These are phyloP conservation scores for Lycium ferocissimum DNA, from an alignment of 257 asterid genomes.

Conservation along the genomic window DNA sequence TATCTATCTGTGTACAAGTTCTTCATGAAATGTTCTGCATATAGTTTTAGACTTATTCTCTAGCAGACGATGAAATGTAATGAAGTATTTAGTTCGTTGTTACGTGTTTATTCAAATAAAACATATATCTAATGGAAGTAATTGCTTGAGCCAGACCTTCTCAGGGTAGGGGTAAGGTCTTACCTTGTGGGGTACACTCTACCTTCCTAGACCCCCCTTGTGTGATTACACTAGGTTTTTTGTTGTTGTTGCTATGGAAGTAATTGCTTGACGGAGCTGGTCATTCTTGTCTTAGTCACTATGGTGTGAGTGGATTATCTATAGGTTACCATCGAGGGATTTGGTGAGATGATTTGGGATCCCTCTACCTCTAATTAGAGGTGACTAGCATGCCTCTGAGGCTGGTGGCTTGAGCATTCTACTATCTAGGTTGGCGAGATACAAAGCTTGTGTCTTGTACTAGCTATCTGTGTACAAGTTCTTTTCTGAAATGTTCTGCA, in stretches of 20 bases:
- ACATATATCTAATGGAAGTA: not conserved
- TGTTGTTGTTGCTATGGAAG: not conserved
- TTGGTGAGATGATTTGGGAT: conserved; percentile 18
- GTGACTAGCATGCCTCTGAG: too few species aligned
- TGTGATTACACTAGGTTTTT: too few species aligned
- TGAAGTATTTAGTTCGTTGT: not conserved
- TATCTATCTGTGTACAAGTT: too few species aligned
- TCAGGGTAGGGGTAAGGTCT: not conserved
- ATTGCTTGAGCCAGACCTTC: not conserved
- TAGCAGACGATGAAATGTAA: not conserved
- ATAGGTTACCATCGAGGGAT: not conserved
- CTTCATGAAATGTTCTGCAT: not conserved
- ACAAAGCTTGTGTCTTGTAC: not conserved
- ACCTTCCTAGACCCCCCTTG: too few species aligned
- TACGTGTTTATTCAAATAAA: not conserved
- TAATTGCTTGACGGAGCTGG: not conserved
- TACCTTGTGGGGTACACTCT: too few species aligned
- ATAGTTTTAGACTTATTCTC: not conserved
- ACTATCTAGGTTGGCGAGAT: not conserved
- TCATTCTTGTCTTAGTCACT: not conserved
- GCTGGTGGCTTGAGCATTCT: not conserved
- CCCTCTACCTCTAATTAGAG: not conserved
- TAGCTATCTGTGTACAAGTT: not conserved
- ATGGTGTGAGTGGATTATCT: not conserved
- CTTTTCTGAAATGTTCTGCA: not conserved